A percentile compares a stretch with the other conserved stretches of the same genome.
These are phyloP conservation scores for Pythium aquatile DNA, from an alignment of 352 stramenopile genomes.

Conservation along the genomic window DNA sequence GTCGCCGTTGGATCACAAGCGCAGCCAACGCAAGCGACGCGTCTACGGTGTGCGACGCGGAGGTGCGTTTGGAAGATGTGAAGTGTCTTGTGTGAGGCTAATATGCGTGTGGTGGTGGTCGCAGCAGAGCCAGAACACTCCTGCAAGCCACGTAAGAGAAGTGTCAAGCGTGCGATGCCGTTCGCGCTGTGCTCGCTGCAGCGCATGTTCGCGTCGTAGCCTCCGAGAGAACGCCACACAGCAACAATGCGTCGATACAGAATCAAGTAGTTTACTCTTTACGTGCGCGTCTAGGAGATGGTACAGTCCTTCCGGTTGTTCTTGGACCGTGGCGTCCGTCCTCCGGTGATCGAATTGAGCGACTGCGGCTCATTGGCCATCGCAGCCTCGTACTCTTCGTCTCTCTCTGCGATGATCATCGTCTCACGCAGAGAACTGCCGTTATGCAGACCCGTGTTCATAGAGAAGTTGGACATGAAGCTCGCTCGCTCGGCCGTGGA, in stretches of 20 bases:
- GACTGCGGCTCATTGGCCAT: conserved; percentile 13
- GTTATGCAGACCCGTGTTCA: conserved; percentile 45
- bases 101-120: background rate
- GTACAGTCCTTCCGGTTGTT: conserved; percentile 35
- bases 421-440: conserved; percentile 58
- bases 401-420: conserved; percentile 64
- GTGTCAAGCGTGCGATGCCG: conserved; percentile 3
- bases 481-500: conserved; percentile 54
- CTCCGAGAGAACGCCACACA: background rate
- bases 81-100: background rate
- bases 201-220: conserved; percentile 43
- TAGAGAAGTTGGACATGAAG: conserved; percentile 62
- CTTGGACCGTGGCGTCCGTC: conserved; percentile 12
- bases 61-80: background rate
- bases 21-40: conserved; percentile 2
- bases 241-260: background rate
- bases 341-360: conserved; percentile 1
- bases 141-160: conserved; percentile 18
- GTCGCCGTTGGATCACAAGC: conserved; percentile 18
- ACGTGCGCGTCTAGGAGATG: conserved; percentile 20
- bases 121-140: conserved; percentile 4
- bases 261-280: background rate
- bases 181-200: conserved; percentile 35
- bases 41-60: conserved; percentile 16
- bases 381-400: conserved; percentile 37